Base-by-base conservation (phyloP, 768 basidiomycete genomes). In the Lactarius tabidus region DNA sequence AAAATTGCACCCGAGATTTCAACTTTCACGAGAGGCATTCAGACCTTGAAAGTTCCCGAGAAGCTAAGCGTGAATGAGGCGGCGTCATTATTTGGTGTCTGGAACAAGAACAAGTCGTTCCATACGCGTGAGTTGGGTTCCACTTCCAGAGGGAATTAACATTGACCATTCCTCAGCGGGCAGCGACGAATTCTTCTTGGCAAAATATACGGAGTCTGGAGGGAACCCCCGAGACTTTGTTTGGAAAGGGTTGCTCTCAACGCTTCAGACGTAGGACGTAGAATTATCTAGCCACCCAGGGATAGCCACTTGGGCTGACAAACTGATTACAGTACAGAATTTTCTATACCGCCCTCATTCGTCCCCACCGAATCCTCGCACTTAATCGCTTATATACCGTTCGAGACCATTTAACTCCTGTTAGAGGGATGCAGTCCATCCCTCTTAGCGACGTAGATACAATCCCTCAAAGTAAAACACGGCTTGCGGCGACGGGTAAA, bases 141-240 rank as follows among this genome's bases (percentile, higher is more conserved):
- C 39, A 51, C 41, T 62, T 62, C 9, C 7, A 55, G 15, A 18
- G 45, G 18, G 26, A 60, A 52, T 57, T 48, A 69, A 31, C 18
- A 6, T 51, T 35, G 56, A 55, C 45, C 36, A 1, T 17, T 43
- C 12, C 41, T 17, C 67, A 82, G 81, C 60, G 17, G 72, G 75
- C 2, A 81, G 77, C 15, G 93, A 96, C 71, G 88, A 90, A 73
- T 68, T 85, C 17, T 94, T 95, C 77, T 75, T 95, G 72, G 77
- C 85, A 12, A 92, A 91, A 74, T 93, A 90, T 68, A 83, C 84
- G 1, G 89, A 92, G 71, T 83, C 88, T 8, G 82, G 81, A 60
- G 93, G 93, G 51, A 94, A 94, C 74, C 80, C 92, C 15, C 79
- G 88, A 65, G 86, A 89, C 63, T 92, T 95, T 70, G 88, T 91